Evolutionary conservation across 148 eudicot species (phyloP).

Genomic region (Camellia japonica): DNA sequence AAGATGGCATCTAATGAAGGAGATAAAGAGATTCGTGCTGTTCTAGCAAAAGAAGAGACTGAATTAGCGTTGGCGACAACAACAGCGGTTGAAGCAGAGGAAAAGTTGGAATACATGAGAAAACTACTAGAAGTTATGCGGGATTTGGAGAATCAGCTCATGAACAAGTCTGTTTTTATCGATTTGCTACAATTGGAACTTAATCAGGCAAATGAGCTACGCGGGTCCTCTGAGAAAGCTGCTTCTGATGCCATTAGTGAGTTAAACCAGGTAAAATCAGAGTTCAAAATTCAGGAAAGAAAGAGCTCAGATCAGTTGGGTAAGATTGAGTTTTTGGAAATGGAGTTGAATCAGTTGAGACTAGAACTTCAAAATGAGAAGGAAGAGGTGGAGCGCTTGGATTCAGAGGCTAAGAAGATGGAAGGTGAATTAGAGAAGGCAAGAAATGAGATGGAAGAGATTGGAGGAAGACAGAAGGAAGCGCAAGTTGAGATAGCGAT

Average conservation of each 20-base stretch:
- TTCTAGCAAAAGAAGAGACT: slow-evolving; percentile 10
- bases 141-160: slow-evolving; percentile 19
- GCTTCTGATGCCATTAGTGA: slow-evolving; percentile 15
- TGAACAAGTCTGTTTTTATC: slow-evolving; percentile 11
- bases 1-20: too few species aligned
- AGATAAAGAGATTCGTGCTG: slow-evolving; percentile 6
- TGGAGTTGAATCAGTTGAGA: slow-evolving; percentile 18
- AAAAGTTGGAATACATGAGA: slow-evolving; percentile 1
- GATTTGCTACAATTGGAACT: slow-evolving; percentile 22
- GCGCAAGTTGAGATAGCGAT: slow-evolving; percentile 35
- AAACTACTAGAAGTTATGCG: slow-evolving; percentile 12
- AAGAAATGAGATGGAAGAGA: slow-evolving; percentile 6
- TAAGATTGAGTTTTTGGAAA: slow-evolving; percentile 19
- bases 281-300: slow-evolving; percentile 13
- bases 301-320: slow-evolving; percentile 12
- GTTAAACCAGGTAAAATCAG: slow-evolving; percentile 9
- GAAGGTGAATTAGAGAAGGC: slow-evolving; percentile 5
- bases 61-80: background rate
- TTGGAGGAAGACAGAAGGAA: slow-evolving; percentile 16
- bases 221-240: slow-evolving; percentile 17
- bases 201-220: slow-evolving; percentile 18
- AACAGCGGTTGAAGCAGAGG: slow-evolving; percentile 8
- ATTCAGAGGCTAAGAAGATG: background rate
- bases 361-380: slow-evolving; percentile 16
- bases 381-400: slow-evolving; percentile 1